Conservation (phyloP, 176 grass and related monocot genomes). For the Musa acuminata region DNA sequence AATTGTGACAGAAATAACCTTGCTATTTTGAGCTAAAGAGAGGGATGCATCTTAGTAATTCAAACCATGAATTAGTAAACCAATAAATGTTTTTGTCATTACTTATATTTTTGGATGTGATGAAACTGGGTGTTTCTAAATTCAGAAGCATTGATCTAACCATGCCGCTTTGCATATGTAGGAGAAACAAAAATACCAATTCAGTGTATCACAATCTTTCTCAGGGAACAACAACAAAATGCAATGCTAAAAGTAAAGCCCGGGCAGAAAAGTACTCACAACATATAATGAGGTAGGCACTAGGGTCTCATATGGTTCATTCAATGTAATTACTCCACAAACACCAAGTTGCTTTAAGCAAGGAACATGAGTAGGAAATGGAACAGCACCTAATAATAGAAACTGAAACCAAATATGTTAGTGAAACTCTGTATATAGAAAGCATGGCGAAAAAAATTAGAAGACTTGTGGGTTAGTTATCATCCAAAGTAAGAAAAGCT, state of each 20-base stretch:
- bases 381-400: constrained; percentile 82
- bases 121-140: not conserved
- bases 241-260: not conserved
- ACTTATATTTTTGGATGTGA: not conserved
- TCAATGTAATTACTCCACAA: constrained; percentile 75
- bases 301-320: constrained; percentile 89
- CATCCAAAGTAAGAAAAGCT: too few species aligned
- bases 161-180: not conserved
- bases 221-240: not conserved
- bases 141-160: not conserved
- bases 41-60: too few species aligned
- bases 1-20: not conserved
- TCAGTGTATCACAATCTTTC: not conserved
- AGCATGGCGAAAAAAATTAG: not conserved
- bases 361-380: constrained; percentile 71
- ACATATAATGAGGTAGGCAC: constrained; percentile 66
- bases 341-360: constrained; percentile 76
- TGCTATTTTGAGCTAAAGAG: not conserved
- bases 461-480: too few species aligned
- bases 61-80: not conserved
- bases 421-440: constrained; percentile 2
- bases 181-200: not conserved
- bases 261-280: constrained; percentile 31
- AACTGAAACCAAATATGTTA: constrained; percentile 35
- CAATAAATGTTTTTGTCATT: not conserved